Evolutionary conservation across 2,329 filamentous ascomycete species (phyloP).

Genomic region (Ascochyta clinopodiicola): DNA sequence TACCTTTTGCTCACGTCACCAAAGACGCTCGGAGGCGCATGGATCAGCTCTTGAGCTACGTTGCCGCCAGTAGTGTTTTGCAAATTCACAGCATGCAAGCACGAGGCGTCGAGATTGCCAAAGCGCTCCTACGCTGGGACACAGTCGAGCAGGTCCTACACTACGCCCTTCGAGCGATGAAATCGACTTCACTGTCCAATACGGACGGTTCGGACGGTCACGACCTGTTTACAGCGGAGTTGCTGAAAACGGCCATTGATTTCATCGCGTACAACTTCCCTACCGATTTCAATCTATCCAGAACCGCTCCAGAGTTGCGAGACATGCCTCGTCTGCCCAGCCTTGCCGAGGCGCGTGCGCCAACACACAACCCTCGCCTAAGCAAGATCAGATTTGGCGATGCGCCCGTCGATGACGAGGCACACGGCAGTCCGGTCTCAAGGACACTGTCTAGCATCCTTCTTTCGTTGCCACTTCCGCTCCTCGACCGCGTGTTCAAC

Average conservation of each 20-base stretch:
- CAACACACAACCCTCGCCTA: conserved; percentile 60
- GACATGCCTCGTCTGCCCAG: conserved; percentile 57
- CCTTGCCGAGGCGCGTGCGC: conserved; percentile 43
- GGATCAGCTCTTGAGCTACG: conserved; percentile 62
- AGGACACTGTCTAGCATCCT: conserved; percentile 69
- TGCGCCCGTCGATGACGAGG: conserved; percentile 56
- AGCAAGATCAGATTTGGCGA: conserved; percentile 76
- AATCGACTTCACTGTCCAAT: conserved; percentile 16
- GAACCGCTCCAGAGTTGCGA: conserved; percentile 53
- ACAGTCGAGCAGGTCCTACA: conserved; percentile 67
- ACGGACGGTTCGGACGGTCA: conserved; percentile 47
- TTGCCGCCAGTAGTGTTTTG: conserved; percentile 67
- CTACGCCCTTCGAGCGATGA: conserved; percentile 61
- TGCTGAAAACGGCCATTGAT: conserved; percentile 63
- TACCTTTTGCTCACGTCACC: conserved; percentile 28
- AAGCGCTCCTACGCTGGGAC: conserved; percentile 66
- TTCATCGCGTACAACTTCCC: conserved; percentile 69
- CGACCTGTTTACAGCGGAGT: conserved; percentile 60
- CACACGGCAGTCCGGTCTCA: conserved; percentile 49
- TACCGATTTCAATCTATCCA: conserved; percentile 65
- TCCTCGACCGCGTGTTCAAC: conserved; percentile 71
- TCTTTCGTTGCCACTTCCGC: conserved; percentile 71
- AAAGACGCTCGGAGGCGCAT: conserved; percentile 45
- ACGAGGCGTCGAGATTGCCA: conserved; percentile 66
- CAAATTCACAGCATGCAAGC: conserved; percentile 61